phyloP scores from a whole-genome alignment of 2,329 filamentous ascomycete species.

The Dothiorella sarmentorum region DNA sequence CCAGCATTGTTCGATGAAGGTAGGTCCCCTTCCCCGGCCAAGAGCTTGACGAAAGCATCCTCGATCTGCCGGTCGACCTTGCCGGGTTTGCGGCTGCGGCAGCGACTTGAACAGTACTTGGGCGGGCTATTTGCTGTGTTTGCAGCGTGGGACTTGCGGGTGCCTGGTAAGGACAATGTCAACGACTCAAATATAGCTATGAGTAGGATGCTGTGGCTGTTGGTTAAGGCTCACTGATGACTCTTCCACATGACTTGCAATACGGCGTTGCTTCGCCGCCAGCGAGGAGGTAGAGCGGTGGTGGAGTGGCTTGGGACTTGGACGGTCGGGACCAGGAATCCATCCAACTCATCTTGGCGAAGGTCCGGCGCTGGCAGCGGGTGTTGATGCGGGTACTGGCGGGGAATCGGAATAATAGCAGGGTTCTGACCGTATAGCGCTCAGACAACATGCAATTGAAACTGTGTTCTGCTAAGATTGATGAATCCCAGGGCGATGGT shows the following conservation, averaged over 20 bases:
- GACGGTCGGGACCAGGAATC: constrained; percentile 46
- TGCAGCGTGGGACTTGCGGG: constrained; percentile 30
- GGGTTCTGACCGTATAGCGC: not conserved
- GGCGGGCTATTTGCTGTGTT: constrained; percentile 31
- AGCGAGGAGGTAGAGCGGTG: constrained; percentile 52
- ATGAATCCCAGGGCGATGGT: not conserved
- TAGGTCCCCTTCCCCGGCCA: constrained; percentile 31
- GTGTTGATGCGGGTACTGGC: not conserved
- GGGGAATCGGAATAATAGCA: not conserved
- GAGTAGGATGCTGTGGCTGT: too few species aligned
- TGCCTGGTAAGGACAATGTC: constrained; percentile 7
- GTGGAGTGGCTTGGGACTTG: constrained; percentile 44
- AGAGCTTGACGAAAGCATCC: constrained; percentile 43
- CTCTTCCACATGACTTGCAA: constrained; percentile 56
- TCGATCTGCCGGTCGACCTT: constrained; percentile 53
- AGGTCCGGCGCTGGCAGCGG: not conserved
- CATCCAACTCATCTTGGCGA: constrained; percentile 47
- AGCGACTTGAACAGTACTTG: constrained; percentile 59
- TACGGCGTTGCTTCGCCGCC: constrained; percentile 51
- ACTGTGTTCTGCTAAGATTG: not conserved
- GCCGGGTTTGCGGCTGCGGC: constrained; percentile 51
- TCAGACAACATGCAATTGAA: not conserved
- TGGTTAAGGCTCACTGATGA: constrained; percentile 50
- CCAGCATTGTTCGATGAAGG: not conserved
- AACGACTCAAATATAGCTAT: not conserved